Evolutionary conservation across 768 basidiomycete species (phyloP).

Genomic region (Artomyces pyxidatus): DNA sequence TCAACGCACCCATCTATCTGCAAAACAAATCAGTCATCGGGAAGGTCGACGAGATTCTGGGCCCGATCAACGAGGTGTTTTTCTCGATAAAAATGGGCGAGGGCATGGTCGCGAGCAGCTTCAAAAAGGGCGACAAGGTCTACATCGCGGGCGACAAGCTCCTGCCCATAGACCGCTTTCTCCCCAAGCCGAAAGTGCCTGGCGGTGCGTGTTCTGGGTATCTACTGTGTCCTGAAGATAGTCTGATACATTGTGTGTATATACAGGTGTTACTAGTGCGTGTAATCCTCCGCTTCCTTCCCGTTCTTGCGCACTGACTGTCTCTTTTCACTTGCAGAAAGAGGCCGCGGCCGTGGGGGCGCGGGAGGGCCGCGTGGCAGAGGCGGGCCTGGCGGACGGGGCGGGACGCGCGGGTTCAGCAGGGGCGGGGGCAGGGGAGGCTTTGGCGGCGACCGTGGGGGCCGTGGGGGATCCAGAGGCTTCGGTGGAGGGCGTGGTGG

Average conservation of each 20-base stretch:
- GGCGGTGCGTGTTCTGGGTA: conserved; percentile 52
- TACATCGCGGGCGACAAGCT: conserved; percentile 98
- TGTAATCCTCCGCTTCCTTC: conserved; percentile 2
- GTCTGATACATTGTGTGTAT: conserved; percentile 1
- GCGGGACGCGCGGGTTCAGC: conserved; percentile 17
- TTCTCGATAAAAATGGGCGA: conserved; percentile 97
- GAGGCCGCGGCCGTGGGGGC: conserved; percentile 31
- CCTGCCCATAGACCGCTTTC: conserved; percentile 90
- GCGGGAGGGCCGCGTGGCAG: conserved; percentile 20
- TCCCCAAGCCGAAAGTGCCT: conserved; percentile 87
- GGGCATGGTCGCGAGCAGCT: conserved; percentile 91
- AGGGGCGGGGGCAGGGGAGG: conserved; percentile 32
- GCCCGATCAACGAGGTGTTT: conserved; percentile 97
- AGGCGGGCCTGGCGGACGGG: conserved; percentile 23
- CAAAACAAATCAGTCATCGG: conserved; percentile 95
- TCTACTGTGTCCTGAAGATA: too few species aligned
- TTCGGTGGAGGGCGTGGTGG: conserved; percentile 30
- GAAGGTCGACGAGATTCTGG: conserved; percentile 98
- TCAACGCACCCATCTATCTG: conserved; percentile 97
- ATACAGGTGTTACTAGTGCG: conserved; percentile 29
- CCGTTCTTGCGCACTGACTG: conserved; percentile 17
- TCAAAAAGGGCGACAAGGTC: conserved; percentile 97
- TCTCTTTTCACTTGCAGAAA: conserved; percentile 31
- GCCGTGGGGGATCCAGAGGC: conserved; percentile 38
- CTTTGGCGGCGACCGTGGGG: conserved; percentile 36